Conservation (phyloP, 768 basidiomycete species). For the Auriscalpium microsporum region DNA sequence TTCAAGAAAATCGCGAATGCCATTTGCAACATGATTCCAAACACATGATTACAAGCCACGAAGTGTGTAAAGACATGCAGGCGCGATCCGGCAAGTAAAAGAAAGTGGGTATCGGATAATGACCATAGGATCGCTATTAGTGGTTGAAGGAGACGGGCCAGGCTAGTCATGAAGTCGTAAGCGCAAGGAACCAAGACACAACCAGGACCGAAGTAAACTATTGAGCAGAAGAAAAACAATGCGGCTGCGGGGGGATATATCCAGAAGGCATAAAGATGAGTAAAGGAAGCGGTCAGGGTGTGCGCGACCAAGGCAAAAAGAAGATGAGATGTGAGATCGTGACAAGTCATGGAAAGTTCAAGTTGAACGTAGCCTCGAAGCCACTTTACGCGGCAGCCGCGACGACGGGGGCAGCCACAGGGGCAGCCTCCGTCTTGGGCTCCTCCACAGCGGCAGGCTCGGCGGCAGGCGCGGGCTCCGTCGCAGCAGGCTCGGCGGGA, state of each 20-base stretch:
- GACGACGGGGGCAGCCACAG: conserved; percentile 57
- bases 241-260: conserved; percentile 22
- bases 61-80: conserved; percentile 42
- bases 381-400: conserved; percentile 68
- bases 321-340: conserved; percentile 33
- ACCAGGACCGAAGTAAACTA: conserved; percentile 56
- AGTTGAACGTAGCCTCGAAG: conserved; percentile 5
- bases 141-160: conserved; percentile 56
- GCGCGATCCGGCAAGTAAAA: conserved; percentile 47
- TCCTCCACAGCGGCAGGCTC: conserved; percentile 27
- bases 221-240: conserved; percentile 19
- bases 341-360: conserved; percentile 1
- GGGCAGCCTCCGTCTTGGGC: conserved; percentile 17
- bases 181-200: conserved; percentile 35
- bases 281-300: conserved; percentile 15
- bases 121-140: conserved; percentile 50
- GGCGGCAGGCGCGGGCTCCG: conserved; percentile 17
- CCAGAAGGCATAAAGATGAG: conserved; percentile 24
- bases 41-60: conserved; percentile 48
- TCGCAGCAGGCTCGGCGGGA: conserved; percentile 27
- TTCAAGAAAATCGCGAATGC: no score
- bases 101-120: conserved; percentile 28
- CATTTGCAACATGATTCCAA: conserved; percentile 15
- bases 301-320: conserved; percentile 14
- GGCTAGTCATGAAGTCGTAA: conserved; percentile 55